A percentile compares a stretch with the other conserved stretches of the same genome.
Conservation (phyloP, 257 asterid genomes). For the Cynanchum wilfordii region DNA sequence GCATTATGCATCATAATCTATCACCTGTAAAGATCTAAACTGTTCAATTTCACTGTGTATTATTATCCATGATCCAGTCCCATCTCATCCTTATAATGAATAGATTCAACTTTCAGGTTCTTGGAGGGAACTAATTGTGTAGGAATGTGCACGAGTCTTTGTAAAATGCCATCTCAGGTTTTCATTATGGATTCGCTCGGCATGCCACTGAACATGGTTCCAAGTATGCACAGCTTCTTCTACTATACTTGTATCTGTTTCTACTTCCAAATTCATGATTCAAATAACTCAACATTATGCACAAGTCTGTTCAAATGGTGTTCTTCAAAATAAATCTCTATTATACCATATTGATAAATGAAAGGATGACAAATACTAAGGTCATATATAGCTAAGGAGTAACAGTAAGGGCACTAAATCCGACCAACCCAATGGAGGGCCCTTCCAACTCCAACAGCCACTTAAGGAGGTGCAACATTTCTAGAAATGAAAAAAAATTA, state of each 20-base stretch:
- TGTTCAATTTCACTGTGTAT: neutral
- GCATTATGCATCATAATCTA: conserved; percentile 1
- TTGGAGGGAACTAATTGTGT: conserved; percentile 91
- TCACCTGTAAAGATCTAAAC: neutral
- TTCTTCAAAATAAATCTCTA: neutral
- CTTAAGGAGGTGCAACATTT: conserved; percentile 23
- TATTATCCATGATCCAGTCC: neutral
- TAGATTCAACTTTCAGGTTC: conserved; percentile 36
- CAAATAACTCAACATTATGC: neutral
- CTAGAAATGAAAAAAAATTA: conserved; percentile 3
- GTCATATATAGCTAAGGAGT: conserved; percentile 11
- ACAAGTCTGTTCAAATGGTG: neutral
- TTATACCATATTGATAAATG: neutral
- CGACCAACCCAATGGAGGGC: conserved; percentile 27
- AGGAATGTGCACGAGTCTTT: conserved; percentile 92
- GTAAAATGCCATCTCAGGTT: conserved; percentile 86
- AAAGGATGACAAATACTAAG: conserved; percentile 7
- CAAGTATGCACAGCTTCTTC: conserved; percentile 54
- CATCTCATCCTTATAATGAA: neutral
- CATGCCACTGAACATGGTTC: conserved; percentile 77
- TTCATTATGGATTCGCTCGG: conserved; percentile 84
- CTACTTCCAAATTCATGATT: neutral
- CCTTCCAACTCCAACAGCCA: conserved; percentile 27
- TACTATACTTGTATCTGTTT: neutral
- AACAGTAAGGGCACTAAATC: conserved; percentile 35